Percentiles rank a stretch among this genome's conserved stretches.
phyloP scores from a whole-genome alignment of 1,284 basidiomycete species.

The Earliella scabrosa region DNA sequence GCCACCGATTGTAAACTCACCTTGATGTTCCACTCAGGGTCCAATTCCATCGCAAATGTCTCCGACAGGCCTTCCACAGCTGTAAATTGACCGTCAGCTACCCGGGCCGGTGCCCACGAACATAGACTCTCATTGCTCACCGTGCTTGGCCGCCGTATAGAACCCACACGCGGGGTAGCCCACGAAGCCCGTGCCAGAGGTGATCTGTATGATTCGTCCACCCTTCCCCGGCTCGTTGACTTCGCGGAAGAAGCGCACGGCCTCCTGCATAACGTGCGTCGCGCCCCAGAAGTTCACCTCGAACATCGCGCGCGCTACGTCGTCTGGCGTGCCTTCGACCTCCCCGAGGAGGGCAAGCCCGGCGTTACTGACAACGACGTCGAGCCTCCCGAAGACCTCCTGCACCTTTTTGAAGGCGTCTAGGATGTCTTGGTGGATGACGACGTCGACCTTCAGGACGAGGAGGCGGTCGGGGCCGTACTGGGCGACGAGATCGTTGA shows the following conservation, averaged over 20 bases:
- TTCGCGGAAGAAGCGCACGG: constrained; percentile 23
- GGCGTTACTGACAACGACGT: constrained; percentile 51
- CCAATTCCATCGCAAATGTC: constrained; percentile 36
- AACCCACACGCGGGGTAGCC: constrained; percentile 32
- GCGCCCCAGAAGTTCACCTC: constrained; percentile 34
- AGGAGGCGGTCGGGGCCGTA: constrained; percentile 34
- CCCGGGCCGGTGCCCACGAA: too few relatives aligned
- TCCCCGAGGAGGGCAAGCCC: constrained; percentile 36
- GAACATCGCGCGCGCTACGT: constrained; percentile 24
- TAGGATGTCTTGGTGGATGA: constrained; percentile 30
- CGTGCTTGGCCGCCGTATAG: constrained; percentile 38
- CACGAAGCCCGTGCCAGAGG: constrained; percentile 32
- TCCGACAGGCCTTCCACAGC: constrained; percentile 39
- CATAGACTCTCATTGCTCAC: too few relatives aligned
- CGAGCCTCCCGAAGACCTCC: constrained; percentile 42
- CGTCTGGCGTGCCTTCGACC: constrained; percentile 29
- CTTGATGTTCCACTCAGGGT: constrained; percentile 48
- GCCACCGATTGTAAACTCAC: constrained; percentile 19
- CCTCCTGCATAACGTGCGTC: constrained; percentile 25
- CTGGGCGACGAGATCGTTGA: constrained; percentile 26
- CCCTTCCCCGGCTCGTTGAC: constrained; percentile 36
- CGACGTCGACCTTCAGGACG: constrained; percentile 45
- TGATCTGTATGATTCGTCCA: constrained; percentile 38
- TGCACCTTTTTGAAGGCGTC: constrained; percentile 39
- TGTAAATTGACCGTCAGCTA: too few relatives aligned